A percentile compares a stretch with the other conserved stretches of the same genome.
Evolutionary conservation across 495 filamentous ascomycete species (phyloP).

Genomic region (Penicillium cataractarum): DNA sequence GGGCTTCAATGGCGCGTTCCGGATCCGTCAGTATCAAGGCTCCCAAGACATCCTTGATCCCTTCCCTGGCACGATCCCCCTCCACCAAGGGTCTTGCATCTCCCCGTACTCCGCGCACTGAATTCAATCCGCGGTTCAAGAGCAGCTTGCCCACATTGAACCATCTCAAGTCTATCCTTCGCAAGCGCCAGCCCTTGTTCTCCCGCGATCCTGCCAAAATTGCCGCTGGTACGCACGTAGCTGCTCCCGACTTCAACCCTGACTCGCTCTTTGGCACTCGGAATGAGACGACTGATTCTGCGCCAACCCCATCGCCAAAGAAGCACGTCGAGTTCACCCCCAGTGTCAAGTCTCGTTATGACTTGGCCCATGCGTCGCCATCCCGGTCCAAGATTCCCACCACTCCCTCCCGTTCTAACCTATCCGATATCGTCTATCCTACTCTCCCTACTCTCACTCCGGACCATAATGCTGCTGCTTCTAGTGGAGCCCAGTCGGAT

Average conservation of each 20-base stretch:
- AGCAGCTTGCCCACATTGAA: constrained; percentile 43
- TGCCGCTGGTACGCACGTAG: constrained; percentile 61
- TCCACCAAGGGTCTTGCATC: constrained; percentile 45
- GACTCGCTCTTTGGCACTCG: constrained; percentile 48
- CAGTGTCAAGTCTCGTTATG: constrained; percentile 49
- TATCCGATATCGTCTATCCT: constrained; percentile 47
- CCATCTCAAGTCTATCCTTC: constrained; percentile 64
- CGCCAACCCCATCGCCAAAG: constrained; percentile 49
- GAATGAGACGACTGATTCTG: constrained; percentile 28
- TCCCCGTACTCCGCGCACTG: constrained; percentile 50
- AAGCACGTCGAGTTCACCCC: constrained; percentile 67
- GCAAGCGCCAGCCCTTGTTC: constrained; percentile 61
- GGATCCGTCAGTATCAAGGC: constrained; percentile 58
- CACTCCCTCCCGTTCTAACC: constrained; percentile 24
- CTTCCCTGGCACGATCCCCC: constrained; percentile 54
- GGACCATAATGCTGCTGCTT: constrained; percentile 27
- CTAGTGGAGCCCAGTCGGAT: constrained; percentile 1
- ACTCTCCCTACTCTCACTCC: constrained; percentile 46
- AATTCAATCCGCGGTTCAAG: constrained; percentile 53
- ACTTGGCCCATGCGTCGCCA: constrained; percentile 42
- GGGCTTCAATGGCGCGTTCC: constrained; percentile 71
- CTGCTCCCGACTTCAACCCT: constrained; percentile 50
- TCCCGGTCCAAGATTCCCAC: constrained; percentile 50
- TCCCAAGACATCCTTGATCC: constrained; percentile 56
- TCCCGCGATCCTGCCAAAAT: constrained; percentile 63